Conservation (phyloP, 352 stramenopile species). For the Globisporangium camurandrum region DNA sequence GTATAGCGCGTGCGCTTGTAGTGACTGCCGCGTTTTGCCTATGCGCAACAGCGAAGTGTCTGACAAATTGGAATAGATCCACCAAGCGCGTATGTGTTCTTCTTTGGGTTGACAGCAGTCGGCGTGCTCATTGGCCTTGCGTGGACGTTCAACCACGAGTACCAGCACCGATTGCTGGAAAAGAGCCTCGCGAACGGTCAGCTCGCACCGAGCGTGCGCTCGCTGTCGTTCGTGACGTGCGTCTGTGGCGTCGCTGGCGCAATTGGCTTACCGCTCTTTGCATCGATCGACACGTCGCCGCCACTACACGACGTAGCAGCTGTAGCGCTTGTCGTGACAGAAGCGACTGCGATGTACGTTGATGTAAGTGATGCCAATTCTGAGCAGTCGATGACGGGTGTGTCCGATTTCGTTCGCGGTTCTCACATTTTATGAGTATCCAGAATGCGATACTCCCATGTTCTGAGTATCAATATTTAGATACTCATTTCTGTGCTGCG, state of each 20-base stretch:
- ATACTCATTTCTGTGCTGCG: neutral
- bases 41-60: neutral
- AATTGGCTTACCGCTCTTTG: conserved; percentile 35
- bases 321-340: conserved; percentile 36
- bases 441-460: too few relatives aligned
- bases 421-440: too few relatives aligned
- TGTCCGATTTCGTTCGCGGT: too few relatives aligned
- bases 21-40: neutral
- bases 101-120: conserved; percentile 37
- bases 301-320: conserved; percentile 31
- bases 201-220: conserved; percentile 14
- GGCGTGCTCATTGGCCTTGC: conserved; percentile 36
- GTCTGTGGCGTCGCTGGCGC: conserved; percentile 28
- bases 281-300: conserved; percentile 25
- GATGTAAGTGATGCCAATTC: conserved; percentile 27
- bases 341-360: conserved; percentile 45
- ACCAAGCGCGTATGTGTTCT: conserved; percentile 39
- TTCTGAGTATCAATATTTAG: neutral
- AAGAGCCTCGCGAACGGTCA: conserved; percentile 28
- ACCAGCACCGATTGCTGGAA: conserved; percentile 37
- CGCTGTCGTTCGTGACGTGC: conserved; percentile 32
- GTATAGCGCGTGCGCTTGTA: neutral
- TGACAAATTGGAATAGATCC: conserved; percentile 18
- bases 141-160: conserved; percentile 55
- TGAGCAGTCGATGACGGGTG: too few relatives aligned